Base-by-base conservation (phyloP, 1,139 yeast species). In the Petasospora rhodanensis region DNA sequence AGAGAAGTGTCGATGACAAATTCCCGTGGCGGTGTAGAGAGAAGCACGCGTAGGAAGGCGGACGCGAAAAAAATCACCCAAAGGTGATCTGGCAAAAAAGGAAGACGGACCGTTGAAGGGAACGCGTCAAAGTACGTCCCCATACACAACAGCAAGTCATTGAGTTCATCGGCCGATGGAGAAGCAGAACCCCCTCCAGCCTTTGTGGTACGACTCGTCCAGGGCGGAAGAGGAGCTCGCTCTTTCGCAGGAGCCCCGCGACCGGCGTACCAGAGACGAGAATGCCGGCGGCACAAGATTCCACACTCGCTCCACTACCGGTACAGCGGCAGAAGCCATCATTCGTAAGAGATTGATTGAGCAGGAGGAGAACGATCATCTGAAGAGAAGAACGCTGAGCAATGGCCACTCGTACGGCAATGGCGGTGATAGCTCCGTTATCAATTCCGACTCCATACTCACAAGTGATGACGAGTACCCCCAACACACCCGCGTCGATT, bases 121-220 rank as follows among this genome's bases (percentile, higher is more conserved):
- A n/a, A n/a, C n/a, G n/a, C n/a, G n/a, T n/a, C n/a, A n/a, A n/a
- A n/a, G n/a, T n/a, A n/a, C n/a, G n/a, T n/a, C n/a, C n/a, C n/a
- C n/a, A n/a, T n/a, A n/a, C n/a, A n/a, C n/a, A n/a, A n/a, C n/a
- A n/a, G n/a, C n/a, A n/a, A n/a, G n/a, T n/a, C n/a, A n/a, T n/a
- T n/a, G n/a, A n/a, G 17, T 9, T 9, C 7, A 18, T 7, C 7
- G 7, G 24, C 14, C 7, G 24, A 47, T 45, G 51, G 45, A 43
- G 30, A 43, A 38, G 17, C 29, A 29, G 17, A 43, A 43, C 26
- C 54, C 52, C 7, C 41, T 58, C 9, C 48, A 54, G 17, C 63
- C 62, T 1, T 54, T 56, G 38, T 49, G 55, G 31, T 53, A 48
- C 42, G 46, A 54, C 34, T 47, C 43, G 9, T 52, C 58, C 17